Evolutionary conservation across 179 eudicot species (phyloP), one percentile per base, ranked within the genome.

Genomic region (Beta lomatogona): DNA sequence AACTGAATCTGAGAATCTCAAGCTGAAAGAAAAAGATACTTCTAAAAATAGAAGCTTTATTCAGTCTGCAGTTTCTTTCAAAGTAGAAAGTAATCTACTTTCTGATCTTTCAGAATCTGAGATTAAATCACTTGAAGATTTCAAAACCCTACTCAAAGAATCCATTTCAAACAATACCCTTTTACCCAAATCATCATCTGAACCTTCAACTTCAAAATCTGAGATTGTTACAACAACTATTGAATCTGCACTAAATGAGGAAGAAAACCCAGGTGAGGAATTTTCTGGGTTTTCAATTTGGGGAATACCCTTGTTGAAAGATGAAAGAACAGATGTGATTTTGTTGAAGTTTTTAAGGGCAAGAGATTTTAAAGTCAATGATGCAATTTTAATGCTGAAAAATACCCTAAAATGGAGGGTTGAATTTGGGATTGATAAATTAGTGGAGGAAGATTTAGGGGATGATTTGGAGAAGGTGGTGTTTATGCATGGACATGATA

Each of bases 301-400:
- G 94, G 98, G 99, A 16, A 80, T 93, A 14, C 93, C 92, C 10
- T 89, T 93, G 25, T 84, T 93, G 12, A 92, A 87, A 4, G 98
- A 93, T 75, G 95, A 92, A 50, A 71, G 89, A 31, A 92, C 85
- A 52, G 98, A 95, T 84, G 89, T 87, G 2, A 83, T 93, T 48
- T 90, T 95, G 46, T 85, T 91, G 83, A 95, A 95, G 82, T 95
- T 95, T 87, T 87, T 95, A 53, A 80, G 89, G 8, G 98, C 97
- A 3, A 86, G 98, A 44, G 98, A 95, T 75, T 95, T 95, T 86
- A 94, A 89, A 66, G 93, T 88, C 9, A 95, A 91, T 69, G 98
- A 95, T 4, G 99, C 99, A 18, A 86, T 95, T 63, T 10, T 81
- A 14, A 94, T 94, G 98, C 76, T 94, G 14, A 94, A 87, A 50